These are phyloP conservation scores for Entomophthora muscae DNA, from an alignment of 371 early-diverging fungal genomes.

Conservation along the genomic window DNA sequence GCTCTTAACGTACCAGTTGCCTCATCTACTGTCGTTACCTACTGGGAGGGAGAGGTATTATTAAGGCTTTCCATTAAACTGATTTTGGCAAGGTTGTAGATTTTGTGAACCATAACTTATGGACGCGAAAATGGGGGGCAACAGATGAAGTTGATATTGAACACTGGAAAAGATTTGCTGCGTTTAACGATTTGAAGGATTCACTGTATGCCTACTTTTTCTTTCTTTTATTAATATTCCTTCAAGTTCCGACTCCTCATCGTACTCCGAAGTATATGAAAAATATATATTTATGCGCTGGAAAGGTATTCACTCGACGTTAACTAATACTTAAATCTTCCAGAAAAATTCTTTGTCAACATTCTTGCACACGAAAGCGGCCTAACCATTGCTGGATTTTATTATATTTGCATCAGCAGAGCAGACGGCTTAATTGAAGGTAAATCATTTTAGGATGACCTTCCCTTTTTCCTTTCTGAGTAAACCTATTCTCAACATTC, in stretches of 20 bases:
- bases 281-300: slow-evolving; percentile 38
- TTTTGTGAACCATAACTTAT: slow-evolving; percentile 25
- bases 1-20: slow-evolving; percentile 30
- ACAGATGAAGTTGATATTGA: slow-evolving; percentile 19
- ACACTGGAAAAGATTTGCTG: slow-evolving; percentile 28
- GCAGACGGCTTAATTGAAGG: slow-evolving; percentile 30
- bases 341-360: slow-evolving; percentile 31
- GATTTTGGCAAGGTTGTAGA: slow-evolving; percentile 19
- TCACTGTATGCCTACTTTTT: not conserved
- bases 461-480: not conserved
- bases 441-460: slow-evolving; percentile 7
- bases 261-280: slow-evolving; percentile 10
- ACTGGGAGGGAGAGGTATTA: slow-evolving; percentile 32
- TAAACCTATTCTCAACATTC: not conserved
- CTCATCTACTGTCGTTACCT: slow-evolving; percentile 23
- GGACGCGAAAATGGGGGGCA: slow-evolving; percentile 29
- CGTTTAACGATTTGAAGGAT: slow-evolving; percentile 16
- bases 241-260: not conserved
- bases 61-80: not conserved
- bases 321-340: not conserved
- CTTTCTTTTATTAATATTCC: not conserved
- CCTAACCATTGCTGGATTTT: slow-evolving; percentile 35
- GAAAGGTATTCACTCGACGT: slow-evolving; percentile 21
- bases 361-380: slow-evolving; percentile 23
- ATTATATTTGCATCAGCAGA: slow-evolving; percentile 31